phyloP scores from a whole-genome alignment of 2,329 filamentous ascomycete species.

The Monilinia vaccinii-corymbosi region DNA sequence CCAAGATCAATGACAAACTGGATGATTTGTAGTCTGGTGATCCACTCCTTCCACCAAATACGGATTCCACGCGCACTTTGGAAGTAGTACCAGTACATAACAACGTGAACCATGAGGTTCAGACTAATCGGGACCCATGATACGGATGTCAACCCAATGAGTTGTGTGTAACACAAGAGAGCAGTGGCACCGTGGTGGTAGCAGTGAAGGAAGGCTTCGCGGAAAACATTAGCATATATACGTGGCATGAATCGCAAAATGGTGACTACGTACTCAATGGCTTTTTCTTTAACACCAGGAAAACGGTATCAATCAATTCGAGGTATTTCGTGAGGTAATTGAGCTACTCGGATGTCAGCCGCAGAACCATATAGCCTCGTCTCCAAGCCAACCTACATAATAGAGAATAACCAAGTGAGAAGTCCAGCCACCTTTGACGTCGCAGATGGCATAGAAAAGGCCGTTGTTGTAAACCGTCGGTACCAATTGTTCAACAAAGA shows the following conservation, averaged over 20 bases:
- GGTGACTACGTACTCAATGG: constrained; percentile 58
- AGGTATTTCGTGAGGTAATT: constrained; percentile 99
- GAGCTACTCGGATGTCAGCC: constrained; percentile 51
- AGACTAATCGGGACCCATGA: constrained; percentile 92
- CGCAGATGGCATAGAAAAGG: constrained; percentile 83
- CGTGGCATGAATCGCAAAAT: background rate
- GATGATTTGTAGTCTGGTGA: constrained; percentile 92
- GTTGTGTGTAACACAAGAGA: constrained; percentile 94
- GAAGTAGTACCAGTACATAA: constrained; percentile 99
- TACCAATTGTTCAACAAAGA: constrained; percentile 87
- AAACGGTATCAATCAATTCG: constrained; percentile 89
- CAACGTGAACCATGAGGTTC: constrained; percentile 89
- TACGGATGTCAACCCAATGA: constrained; percentile 84
- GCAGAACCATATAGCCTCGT: background rate
- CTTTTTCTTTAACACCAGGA: constrained; percentile 99
- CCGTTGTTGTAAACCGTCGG: constrained; percentile 73
- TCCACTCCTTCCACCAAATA: constrained; percentile 99
- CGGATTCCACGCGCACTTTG: constrained; percentile 90
- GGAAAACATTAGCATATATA: constrained; percentile 28
- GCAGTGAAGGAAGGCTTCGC: constrained; percentile 86
- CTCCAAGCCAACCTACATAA: constrained; percentile 63
- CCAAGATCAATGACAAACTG: constrained; percentile 96
- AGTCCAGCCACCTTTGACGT: constrained; percentile 79
- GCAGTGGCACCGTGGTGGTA: constrained; percentile 98
- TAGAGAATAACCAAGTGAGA: constrained; percentile 88